phyloP scores from a whole-genome alignment of 202 grass and related monocot species.

The Zizania palustris region DNA sequence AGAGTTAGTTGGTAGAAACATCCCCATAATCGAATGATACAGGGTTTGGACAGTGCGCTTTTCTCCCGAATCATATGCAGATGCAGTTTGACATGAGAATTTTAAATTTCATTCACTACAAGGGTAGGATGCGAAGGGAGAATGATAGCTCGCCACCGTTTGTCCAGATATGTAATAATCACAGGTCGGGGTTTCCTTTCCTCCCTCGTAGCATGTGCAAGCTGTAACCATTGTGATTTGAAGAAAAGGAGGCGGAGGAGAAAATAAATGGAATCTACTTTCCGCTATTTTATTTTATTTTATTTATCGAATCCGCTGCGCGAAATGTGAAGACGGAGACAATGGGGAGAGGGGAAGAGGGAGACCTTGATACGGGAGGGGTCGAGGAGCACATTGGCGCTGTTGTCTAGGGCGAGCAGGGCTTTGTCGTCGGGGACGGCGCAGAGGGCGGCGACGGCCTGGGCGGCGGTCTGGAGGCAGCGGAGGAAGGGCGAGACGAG shows the following conservation, averaged over 20 bases:
- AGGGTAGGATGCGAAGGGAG: not conserved
- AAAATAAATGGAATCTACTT: not conserved
- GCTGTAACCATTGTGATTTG: not conserved
- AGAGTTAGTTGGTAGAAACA: not conserved
- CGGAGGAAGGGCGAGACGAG: conserved; percentile 86
- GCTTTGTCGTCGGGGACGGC: conserved; percentile 55
- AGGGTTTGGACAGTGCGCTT: not conserved
- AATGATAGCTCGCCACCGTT: not conserved
- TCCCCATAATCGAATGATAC: not conserved
- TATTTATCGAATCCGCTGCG: not conserved
- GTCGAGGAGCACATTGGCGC: conserved; percentile 58
- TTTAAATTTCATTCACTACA: no score
- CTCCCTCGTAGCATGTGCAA: not conserved
- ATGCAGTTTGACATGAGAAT: not conserved
- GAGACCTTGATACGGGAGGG: conserved; percentile 64
- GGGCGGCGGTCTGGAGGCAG: conserved; percentile 76
- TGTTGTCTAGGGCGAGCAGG: conserved; percentile 44
- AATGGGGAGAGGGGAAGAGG: no score
- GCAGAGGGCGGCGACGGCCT: conserved; percentile 60
- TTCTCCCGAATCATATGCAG: no score
- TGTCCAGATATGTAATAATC: not conserved
- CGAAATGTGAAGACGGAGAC: not conserved
- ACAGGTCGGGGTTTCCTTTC: not conserved
- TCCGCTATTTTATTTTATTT: not conserved
- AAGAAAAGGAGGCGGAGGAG: not conserved